Evolutionary conservation across 305 asterid genomes (phyloP).

Genomic region (Fraxinus velutina): DNA sequence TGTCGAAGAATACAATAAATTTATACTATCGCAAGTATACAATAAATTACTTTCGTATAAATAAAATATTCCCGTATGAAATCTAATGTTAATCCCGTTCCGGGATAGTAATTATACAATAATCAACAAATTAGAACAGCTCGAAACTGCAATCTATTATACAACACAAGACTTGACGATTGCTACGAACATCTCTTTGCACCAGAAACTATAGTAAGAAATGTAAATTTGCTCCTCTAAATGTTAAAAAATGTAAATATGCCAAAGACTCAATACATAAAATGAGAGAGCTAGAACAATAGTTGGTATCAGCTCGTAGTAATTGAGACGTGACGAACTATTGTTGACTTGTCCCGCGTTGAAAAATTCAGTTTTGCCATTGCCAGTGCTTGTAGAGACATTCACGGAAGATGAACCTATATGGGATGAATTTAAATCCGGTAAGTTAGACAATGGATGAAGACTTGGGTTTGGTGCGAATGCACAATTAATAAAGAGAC

Average conservation of each 20-base stretch:
- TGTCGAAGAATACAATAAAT: neutral
- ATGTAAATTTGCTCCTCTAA: neutral
- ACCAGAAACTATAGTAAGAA: neutral
- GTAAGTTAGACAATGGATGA: neutral
- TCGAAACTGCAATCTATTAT: neutral
- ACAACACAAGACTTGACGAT: neutral
- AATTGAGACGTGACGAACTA: conserved; percentile 7
- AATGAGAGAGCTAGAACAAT: conserved; percentile 24
- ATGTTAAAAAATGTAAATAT: conserved; percentile 24
- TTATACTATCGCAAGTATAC: neutral
- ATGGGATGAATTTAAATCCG: neutral
- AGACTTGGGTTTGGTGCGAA: neutral
- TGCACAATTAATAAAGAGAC: neutral
- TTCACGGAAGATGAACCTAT: conserved; percentile 45
- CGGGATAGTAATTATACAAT: neutral
- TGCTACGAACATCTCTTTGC: neutral
- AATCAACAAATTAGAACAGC: neutral
- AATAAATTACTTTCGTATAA: neutral
- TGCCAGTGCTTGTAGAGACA: conserved; percentile 34
- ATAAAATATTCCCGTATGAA: neutral
- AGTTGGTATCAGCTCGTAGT: conserved; percentile 4
- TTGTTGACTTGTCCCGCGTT: conserved; percentile 39
- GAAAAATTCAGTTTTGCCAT: conserved; percentile 43
- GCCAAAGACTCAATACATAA: conserved; percentile 13
- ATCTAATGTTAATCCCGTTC: neutral